Conservation (phyloP, 148 eudicot genomes). For the Camellia lanceoleosa region DNA sequence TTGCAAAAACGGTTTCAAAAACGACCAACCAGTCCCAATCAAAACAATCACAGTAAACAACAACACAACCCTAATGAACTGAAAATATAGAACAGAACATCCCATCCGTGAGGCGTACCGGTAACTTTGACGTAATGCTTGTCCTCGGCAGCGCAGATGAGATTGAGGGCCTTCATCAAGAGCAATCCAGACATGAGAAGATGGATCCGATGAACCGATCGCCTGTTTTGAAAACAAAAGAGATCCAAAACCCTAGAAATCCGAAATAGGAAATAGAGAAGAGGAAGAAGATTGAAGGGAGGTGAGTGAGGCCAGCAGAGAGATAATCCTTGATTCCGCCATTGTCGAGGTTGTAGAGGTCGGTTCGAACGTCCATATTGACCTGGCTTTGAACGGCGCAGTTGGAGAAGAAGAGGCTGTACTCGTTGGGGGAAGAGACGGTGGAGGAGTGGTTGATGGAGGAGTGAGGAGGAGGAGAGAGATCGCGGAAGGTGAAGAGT, state of each 20-base stretch:
- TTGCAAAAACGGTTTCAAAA: slow-evolving; percentile 90
- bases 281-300: slow-evolving; percentile 56
- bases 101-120: slow-evolving; percentile 95
- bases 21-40: slow-evolving; percentile 96
- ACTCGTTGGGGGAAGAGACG: slow-evolving; percentile 54
- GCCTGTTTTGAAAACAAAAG: slow-evolving; percentile 34
- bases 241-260: slow-evolving; percentile 57
- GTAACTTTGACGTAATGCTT: slow-evolving; percentile 93
- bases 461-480: slow-evolving; percentile 68
- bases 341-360: slow-evolving; percentile 60
- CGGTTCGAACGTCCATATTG: slow-evolving; percentile 66
- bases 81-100: slow-evolving; percentile 81
- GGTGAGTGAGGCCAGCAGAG: slow-evolving; percentile 68
- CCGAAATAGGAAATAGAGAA: slow-evolving; percentile 48
- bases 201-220: slow-evolving; percentile 71
- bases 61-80: slow-evolving; percentile 73
- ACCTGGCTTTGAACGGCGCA: slow-evolving; percentile 65
- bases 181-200: slow-evolving; percentile 62
- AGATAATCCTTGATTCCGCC: slow-evolving; percentile 59
- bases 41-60: slow-evolving; percentile 89
- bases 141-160: slow-evolving; percentile 89
- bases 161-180: slow-evolving; percentile 75
- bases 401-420: slow-evolving; percentile 75
- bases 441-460: slow-evolving; percentile 49
- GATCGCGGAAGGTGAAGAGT: slow-evolving; percentile 68